phyloP scores from a whole-genome alignment of 352 stramenopile species.

The Phytopythium mirpurense region DNA sequence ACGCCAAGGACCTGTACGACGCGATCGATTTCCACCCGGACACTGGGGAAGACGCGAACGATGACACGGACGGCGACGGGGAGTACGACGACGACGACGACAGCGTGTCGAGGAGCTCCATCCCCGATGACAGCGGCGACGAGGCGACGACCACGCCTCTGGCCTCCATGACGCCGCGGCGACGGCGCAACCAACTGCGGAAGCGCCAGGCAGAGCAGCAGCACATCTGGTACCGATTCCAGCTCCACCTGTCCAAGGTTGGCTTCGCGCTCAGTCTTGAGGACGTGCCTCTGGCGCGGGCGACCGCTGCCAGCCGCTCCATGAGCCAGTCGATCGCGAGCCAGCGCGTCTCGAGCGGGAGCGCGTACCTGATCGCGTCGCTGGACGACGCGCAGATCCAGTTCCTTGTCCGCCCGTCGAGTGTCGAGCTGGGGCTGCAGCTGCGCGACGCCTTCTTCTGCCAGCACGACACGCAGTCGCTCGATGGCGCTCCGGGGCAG shows the following conservation, averaged over 20 bases:
- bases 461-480: constrained; percentile 18
- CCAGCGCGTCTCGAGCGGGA: constrained; percentile 5
- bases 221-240: constrained; percentile 80
- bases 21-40: constrained; percentile 79
- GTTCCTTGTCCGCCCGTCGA: constrained; percentile 58
- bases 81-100: constrained; percentile 11
- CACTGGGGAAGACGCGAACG: constrained; percentile 8
- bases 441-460: constrained; percentile 68
- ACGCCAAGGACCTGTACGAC: constrained; percentile 73
- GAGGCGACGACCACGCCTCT: background rate
- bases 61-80: constrained; percentile 11
- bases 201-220: constrained; percentile 35
- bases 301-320: background rate
- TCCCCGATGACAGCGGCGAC: constrained; percentile 4
- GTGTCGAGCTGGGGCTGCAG: constrained; percentile 62
- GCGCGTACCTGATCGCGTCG: constrained; percentile 34
- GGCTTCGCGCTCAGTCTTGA: constrained; percentile 53
- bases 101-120: constrained; percentile 13
- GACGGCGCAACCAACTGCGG: constrained; percentile 3
- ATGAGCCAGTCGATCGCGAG: background rate
- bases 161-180: constrained; percentile 14
- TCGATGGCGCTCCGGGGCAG: constrained; percentile 10
- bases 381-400: constrained; percentile 69
- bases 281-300: constrained; percentile 13
- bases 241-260: constrained; percentile 46